Conservation (phyloP, 257 asterid species). For the Nicotiana sylvestris region DNA sequence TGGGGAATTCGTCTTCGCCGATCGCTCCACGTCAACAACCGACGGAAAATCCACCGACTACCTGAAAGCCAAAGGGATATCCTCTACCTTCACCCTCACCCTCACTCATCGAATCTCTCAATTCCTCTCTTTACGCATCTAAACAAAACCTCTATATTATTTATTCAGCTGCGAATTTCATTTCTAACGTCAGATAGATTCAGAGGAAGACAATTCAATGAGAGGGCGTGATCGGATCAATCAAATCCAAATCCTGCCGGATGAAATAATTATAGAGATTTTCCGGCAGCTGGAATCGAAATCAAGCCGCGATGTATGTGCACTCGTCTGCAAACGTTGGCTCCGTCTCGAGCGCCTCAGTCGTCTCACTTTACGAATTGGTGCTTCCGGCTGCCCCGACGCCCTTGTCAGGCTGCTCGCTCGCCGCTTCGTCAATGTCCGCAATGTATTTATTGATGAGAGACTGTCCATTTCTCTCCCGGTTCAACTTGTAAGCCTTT, state of each 20-base stretch:
- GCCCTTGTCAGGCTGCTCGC: conserved; percentile 44
- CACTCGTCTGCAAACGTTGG: conserved; percentile 90
- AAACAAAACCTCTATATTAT: neutral
- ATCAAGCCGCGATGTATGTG: conserved; percentile 57
- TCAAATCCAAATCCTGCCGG: conserved; percentile 40
- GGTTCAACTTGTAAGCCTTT: conserved; percentile 37
- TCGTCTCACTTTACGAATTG: conserved; percentile 65
- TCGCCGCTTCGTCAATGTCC: conserved; percentile 43
- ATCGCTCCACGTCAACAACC: neutral
- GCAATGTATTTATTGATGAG: conserved; percentile 49
- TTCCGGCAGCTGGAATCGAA: conserved; percentile 52
- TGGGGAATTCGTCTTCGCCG: neutral
- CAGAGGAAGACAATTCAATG: conserved; percentile 24
- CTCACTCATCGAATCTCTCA: neutral
- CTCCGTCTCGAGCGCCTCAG: conserved; percentile 74
- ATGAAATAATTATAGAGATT: conserved; percentile 64
- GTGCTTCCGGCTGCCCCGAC: conserved; percentile 66
- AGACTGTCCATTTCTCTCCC: conserved; percentile 52
- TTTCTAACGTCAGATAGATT: neutral
- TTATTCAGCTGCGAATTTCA: neutral
- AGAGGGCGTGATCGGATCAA: conserved; percentile 59
- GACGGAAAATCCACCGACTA: neutral
- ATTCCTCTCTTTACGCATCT: neutral
- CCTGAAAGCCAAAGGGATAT: neutral
- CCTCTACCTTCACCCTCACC: neutral